These are phyloP conservation scores for Metarhizium sp. DNA, from an alignment of 2,329 filamentous ascomycete genomes.

Conservation along the genomic window DNA sequence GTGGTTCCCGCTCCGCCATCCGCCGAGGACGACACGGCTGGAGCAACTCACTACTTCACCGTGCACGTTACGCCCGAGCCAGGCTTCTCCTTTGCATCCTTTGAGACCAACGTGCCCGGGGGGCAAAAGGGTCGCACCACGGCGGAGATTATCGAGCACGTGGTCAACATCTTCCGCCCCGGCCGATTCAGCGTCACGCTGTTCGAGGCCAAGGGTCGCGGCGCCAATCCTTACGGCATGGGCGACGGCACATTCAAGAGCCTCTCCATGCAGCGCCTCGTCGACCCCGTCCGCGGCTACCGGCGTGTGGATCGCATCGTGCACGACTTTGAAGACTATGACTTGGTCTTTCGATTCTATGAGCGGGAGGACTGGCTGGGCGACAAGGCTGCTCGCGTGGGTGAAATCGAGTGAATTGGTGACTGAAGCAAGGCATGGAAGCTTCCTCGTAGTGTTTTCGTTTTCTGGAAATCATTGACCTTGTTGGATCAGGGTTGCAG, in stretches of 20 bases:
- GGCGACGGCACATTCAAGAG: slow-evolving; percentile 29
- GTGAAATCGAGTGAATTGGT: slow-evolving; percentile 30
- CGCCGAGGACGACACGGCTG: slow-evolving; percentile 18
- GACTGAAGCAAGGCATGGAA: slow-evolving; percentile 14
- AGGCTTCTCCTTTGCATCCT: slow-evolving; percentile 93
- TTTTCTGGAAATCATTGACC: not conserved
- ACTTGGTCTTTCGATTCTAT: slow-evolving; percentile 93
- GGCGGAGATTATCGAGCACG: slow-evolving; percentile 83
- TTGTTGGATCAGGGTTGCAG: not conserved
- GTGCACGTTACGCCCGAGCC: slow-evolving; percentile 97
- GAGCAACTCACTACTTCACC: slow-evolving; percentile 83
- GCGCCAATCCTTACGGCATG: slow-evolving; percentile 30
- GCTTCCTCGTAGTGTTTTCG: not conserved
- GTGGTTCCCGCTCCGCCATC: slow-evolving; percentile 70
- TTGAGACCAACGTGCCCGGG: slow-evolving; percentile 95
- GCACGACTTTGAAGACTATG: slow-evolving; percentile 94
- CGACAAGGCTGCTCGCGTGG: slow-evolving; percentile 42
- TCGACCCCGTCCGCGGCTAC: slow-evolving; percentile 80
- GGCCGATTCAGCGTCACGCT: slow-evolving; percentile 96
- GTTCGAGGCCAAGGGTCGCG: slow-evolving; percentile 73
- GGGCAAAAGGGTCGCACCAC: slow-evolving; percentile 82
- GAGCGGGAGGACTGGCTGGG: slow-evolving; percentile 73
- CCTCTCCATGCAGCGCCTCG: slow-evolving; percentile 38
- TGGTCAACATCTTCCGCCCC: slow-evolving; percentile 91
- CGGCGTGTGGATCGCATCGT: slow-evolving; percentile 87